Evolutionary conservation across 768 basidiomycete genomes (phyloP), one percentile per base, ranked within the genome.

Genomic region (Clavulina sp.): DNA sequence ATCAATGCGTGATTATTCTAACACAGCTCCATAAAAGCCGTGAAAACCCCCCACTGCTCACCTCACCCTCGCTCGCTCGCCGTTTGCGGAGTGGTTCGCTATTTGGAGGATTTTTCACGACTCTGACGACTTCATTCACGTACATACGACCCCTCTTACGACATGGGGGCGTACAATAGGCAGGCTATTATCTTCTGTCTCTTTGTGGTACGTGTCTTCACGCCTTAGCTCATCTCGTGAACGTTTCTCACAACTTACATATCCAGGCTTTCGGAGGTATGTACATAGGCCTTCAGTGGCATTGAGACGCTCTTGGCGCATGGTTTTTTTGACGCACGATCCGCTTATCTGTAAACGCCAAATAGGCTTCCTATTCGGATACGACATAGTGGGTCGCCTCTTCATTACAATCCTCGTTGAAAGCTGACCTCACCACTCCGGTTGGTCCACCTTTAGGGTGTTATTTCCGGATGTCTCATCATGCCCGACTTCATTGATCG

Each of bases 401-500:
- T 9, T 19, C 34, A 9, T 38, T 38, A 19, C 34, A 38, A 9
- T 38, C 34, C 34, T 19, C 34, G 9, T 38, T 38, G 34, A 38
- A 38, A 38, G 19, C 19, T 19, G 34, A 38, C 34, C 34, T 38
- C 9, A 38, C 19, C 34, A 19, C 19, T 9, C 34, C 9, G 34
- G 19, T 19, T 38, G 19, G 9, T 38, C 34, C 9, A 38, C 19
- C 19, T 38, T 19, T 9, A 19, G 34, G 34, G 9, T 38, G 34
- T 9, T 38, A n/a, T 50, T 49, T 54, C 19, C 76, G 83, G 82
- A 70, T 83, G 80, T 59, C 64, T 85, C 30, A 83, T 84, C 53
- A 84, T 84, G 80, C 74, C 74, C 5, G 81, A 84, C 61, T 85
- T 85, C 62, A 70, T 82, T 57, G 57, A 66, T 49, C 74, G 81